Conservation (phyloP, 331 rosid genomes). For the Malus hybrid region DNA sequence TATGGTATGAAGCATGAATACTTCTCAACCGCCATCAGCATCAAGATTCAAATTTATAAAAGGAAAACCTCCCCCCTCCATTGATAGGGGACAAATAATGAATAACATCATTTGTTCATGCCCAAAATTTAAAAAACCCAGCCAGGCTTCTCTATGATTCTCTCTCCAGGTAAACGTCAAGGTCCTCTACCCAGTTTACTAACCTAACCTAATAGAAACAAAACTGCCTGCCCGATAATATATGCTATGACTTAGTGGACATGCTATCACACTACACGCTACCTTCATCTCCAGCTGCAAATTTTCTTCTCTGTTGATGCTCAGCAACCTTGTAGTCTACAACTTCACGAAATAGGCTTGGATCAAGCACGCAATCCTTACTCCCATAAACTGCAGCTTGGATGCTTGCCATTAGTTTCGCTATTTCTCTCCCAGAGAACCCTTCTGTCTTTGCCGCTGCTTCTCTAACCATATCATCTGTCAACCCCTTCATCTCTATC, state of each 20-base stretch:
- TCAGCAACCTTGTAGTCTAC: constrained; percentile 97
- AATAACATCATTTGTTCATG: constrained; percentile 11
- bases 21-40: no score
- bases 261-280: constrained; percentile 15
- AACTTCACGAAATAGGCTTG: constrained; percentile 74
- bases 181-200: constrained; percentile 3
- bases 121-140: not conserved
- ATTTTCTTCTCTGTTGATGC: constrained; percentile 87
- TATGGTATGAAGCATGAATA: no score
- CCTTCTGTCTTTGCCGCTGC: constrained; percentile 86
- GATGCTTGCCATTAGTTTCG: constrained; percentile 92
- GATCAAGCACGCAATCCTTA: constrained; percentile 73
- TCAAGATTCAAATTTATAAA: no score
- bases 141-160: not conserved
- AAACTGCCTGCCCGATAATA: not conserved
- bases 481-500: constrained; percentile 82
- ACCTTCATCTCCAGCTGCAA: constrained; percentile 49
- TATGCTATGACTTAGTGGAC: not conserved
- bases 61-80: not conserved
- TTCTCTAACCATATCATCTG: constrained; percentile 69
- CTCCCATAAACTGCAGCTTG: constrained; percentile 96
- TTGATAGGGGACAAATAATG: constrained; percentile 30
- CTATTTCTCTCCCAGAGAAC: constrained; percentile 96
- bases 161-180: not conserved
- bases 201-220: not conserved